Evolutionary conservation across 1,284 basidiomycete species (phyloP).

Genomic region (Puccinia sorghi): DNA sequence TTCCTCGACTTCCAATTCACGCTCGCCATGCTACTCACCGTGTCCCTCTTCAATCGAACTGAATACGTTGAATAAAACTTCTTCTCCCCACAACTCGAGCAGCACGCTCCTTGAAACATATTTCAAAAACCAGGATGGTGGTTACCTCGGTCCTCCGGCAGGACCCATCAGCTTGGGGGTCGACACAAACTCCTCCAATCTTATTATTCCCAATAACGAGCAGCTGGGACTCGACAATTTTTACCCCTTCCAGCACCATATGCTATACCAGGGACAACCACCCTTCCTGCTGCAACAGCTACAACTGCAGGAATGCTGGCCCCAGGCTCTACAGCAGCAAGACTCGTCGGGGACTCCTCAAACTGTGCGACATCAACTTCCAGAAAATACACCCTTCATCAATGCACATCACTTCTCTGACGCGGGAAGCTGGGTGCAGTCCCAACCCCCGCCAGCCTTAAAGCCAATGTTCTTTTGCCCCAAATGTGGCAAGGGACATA

Average conservation of each 20-base stretch:
- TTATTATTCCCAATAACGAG: background rate
- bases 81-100: conserved; percentile 11
- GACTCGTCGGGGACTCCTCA: background rate
- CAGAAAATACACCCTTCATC: background rate
- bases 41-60: conserved; percentile 6
- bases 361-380: background rate
- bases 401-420: background rate
- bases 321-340: background rate
- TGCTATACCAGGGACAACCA: conserved; percentile 2
- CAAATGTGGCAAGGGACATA: conserved; percentile 40
- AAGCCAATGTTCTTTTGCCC: conserved; percentile 42
- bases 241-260: conserved; percentile 29
- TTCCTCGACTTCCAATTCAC: conserved; percentile 5
- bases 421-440: background rate
- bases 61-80: background rate
- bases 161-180: background rate
- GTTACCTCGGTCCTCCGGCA: background rate
- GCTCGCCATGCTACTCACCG: conserved; percentile 14
- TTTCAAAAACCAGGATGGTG: background rate
- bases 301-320: conserved; percentile 7
- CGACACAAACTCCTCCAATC: background rate
- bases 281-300: background rate
- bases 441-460: background rate
- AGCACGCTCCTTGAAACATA: background rate
- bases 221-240: background rate